Evolutionary conservation across 495 filamentous ascomycete genomes (phyloP).

Genomic region (Alectoria sarmentosa): DNA sequence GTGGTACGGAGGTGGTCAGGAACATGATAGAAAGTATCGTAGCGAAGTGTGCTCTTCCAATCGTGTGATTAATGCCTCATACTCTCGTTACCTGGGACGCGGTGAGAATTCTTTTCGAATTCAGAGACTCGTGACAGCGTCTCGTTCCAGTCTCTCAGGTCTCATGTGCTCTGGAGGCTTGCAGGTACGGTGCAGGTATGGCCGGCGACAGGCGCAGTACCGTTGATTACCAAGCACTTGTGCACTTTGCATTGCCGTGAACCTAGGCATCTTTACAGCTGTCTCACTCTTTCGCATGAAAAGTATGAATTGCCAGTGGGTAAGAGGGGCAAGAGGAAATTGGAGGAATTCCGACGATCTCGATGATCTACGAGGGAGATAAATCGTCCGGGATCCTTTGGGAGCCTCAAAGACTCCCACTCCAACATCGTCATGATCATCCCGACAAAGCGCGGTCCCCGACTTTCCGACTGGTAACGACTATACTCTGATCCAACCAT

Average conservation of each 20-base stretch:
- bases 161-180: slow-evolving; percentile 3
- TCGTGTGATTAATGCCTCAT: not conserved
- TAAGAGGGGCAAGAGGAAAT: not conserved
- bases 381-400: slow-evolving; percentile 6
- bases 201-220: too few relatives aligned
- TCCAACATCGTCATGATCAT: slow-evolving; percentile 9
- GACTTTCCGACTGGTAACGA: slow-evolving; percentile 2
- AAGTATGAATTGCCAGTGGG: not conserved
- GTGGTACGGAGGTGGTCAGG: not conserved
- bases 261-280: slow-evolving; percentile 2
- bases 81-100: too few relatives aligned
- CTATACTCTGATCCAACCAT: slow-evolving; percentile 7
- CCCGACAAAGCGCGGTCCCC: slow-evolving; percentile 6
- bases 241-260: not conserved
- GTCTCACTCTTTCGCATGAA: not conserved
- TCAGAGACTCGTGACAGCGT: not conserved
- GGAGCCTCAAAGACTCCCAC: slow-evolving; percentile 5
- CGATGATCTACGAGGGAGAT: slow-evolving; percentile 17
- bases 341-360: slow-evolving; percentile 9
- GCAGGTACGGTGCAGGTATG: not conserved
- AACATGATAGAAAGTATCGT: not conserved
- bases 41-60: not conserved
- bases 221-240: too few relatives aligned
- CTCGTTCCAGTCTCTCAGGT: not conserved
- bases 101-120: not conserved